Percentiles rank a stretch among this genome's conserved stretches.
phyloP scores from a whole-genome alignment of 495 filamentous ascomycete genomes.

The Xylaria acuta region DNA sequence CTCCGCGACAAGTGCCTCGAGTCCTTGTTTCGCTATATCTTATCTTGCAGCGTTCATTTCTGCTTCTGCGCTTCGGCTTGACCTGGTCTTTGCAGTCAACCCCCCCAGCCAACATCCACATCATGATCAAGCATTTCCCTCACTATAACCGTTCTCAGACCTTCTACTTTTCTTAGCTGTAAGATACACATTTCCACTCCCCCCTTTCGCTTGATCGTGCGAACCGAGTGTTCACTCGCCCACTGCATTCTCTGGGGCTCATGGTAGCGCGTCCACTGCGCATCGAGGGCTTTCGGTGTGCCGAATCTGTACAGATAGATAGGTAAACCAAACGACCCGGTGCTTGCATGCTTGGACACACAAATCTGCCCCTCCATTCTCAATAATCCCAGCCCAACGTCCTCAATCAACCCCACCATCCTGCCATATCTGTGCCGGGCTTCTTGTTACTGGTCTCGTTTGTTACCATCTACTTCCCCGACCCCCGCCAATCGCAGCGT shows the following conservation, averaged over 20 bases:
- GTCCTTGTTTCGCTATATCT: constrained; percentile 4
- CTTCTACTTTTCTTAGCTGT: constrained; percentile 36
- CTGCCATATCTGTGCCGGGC: not conserved
- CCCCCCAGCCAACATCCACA: constrained; percentile 23
- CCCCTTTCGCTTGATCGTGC: not conserved
- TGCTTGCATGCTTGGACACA: not conserved
- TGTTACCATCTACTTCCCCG: not conserved
- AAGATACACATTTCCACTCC: constrained; percentile 27
- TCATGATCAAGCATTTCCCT: constrained; percentile 38
- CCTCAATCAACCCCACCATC: constrained; percentile 47
- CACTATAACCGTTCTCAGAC: constrained; percentile 25
- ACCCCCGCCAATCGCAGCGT: not conserved
- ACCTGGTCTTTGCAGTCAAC: constrained; percentile 27
- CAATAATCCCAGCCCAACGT: constrained; percentile 18
- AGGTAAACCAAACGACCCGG: not conserved
- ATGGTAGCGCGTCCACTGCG: not conserved
- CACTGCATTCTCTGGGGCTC: not conserved
- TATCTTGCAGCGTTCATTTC: constrained; percentile 21
- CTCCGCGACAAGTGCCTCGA: not conserved
- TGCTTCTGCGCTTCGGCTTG: constrained; percentile 17
- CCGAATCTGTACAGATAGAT: not conserved
- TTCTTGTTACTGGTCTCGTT: not conserved
- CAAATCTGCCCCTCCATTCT: constrained; percentile 22
- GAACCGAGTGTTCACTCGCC: not conserved
- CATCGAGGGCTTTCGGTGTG: not conserved